phyloP scores from a whole-genome alignment of 75 land plant species.

The Ceratopteris richardii region DNA sequence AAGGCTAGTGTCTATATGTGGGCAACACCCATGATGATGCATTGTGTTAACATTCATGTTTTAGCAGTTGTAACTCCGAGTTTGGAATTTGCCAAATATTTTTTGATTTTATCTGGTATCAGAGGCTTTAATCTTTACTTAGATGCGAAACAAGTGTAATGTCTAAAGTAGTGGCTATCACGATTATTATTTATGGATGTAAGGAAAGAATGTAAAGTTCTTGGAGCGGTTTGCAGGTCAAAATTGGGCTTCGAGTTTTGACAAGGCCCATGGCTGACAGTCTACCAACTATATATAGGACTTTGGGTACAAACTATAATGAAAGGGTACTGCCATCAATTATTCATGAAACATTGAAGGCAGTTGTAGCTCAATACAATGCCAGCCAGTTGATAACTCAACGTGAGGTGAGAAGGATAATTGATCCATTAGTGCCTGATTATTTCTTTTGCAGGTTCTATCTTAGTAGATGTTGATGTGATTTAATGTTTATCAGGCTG shows the following conservation, averaged over 20 bases:
- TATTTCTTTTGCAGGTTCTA: no score
- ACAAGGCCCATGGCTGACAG: slow-evolving; percentile 57
- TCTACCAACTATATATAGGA: slow-evolving; percentile 65
- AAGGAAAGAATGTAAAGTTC: no score
- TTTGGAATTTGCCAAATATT: no score
- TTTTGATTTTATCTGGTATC: no score
- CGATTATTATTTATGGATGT: no score
- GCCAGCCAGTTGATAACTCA: slow-evolving; percentile 87
- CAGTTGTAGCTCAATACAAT: slow-evolving; percentile 88
- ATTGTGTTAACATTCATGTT: no score
- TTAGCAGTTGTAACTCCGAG: no score
- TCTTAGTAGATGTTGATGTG: neutral
- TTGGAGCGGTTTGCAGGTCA: slow-evolving; percentile 73
- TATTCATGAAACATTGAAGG: slow-evolving; percentile 69
- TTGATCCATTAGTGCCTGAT: slow-evolving; percentile 1
- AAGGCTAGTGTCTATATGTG: no score
- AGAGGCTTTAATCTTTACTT: no score
- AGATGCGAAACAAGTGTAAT: no score
- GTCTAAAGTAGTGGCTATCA: no score
- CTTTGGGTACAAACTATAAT: slow-evolving; percentile 63
- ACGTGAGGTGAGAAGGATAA: slow-evolving; percentile 59
- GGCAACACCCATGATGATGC: no score
- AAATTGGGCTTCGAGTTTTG: slow-evolving; percentile 69
- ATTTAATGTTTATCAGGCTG: slow-evolving; percentile 24
- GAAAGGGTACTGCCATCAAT: slow-evolving; percentile 81